phyloP scores from a whole-genome alignment of 2,329 filamentous ascomycete species.

The Chaetomiaceae sp. region DNA sequence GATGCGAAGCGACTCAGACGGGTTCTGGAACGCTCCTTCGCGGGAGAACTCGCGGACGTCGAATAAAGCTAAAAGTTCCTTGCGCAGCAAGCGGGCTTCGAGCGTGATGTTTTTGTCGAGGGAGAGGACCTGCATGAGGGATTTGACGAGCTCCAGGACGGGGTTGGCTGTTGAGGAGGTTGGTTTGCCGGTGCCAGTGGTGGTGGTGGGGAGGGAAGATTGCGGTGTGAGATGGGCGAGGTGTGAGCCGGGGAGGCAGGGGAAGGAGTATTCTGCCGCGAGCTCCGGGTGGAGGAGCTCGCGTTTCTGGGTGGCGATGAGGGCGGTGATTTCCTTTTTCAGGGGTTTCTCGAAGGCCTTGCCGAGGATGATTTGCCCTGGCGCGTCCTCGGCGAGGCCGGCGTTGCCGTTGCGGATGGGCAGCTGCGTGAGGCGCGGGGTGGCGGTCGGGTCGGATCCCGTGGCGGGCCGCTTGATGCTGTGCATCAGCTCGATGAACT shows the following conservation, averaged over 20 bases:
- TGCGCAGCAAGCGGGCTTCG: conserved; percentile 81
- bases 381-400: conserved; percentile 54
- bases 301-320: conserved; percentile 81
- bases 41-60: conserved; percentile 91
- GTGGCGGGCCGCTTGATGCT: conserved; percentile 65
- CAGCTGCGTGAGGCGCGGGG: conserved; percentile 55
- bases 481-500: conserved; percentile 95
- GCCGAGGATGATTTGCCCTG: conserved; percentile 64
- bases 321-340: conserved; percentile 77
- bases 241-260: conserved; percentile 69
- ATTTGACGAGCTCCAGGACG: conserved; percentile 85
- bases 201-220: conserved; percentile 1
- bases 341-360: conserved; percentile 82
- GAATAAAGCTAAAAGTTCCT: conserved; percentile 83
- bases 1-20: conserved; percentile 69
- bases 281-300: conserved; percentile 88
- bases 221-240: conserved; percentile 40
- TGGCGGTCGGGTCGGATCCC: conserved; percentile 46
- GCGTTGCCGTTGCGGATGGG: conserved; percentile 52
- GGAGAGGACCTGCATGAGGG: conserved; percentile 84
- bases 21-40: conserved; percentile 84
- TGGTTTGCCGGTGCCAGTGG: conserved; percentile 10
- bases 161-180: conserved; percentile 55
- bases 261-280: conserved; percentile 82
- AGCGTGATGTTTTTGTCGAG: conserved; percentile 87